These are phyloP conservation scores for Lepiota subincarnata DNA, from an alignment of 768 basidiomycete genomes.

Conservation along the genomic window DNA sequence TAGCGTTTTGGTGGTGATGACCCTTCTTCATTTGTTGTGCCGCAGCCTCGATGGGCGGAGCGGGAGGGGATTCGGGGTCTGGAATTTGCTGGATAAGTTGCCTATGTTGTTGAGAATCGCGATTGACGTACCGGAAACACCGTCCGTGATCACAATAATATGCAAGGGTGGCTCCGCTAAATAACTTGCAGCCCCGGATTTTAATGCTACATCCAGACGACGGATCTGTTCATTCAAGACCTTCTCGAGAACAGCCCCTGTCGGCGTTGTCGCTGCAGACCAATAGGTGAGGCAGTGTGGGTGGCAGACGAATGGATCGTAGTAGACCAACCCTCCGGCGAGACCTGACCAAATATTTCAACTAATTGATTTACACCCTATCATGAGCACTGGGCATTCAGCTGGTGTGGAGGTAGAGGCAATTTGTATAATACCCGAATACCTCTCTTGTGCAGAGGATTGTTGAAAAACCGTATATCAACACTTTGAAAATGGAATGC, in stretches of 20 bases:
- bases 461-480: slow-evolving; percentile 26
- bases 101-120: background rate
- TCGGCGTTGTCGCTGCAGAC: slow-evolving; percentile 24
- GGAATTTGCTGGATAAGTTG: background rate
- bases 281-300: background rate
- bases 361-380: slow-evolving; percentile 19
- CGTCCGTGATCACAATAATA: slow-evolving; percentile 31
- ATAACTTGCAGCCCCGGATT: slow-evolving; percentile 14
- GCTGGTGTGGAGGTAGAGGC: background rate
- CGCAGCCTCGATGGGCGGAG: slow-evolving; percentile 17
- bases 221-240: slow-evolving; percentile 15
- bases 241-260: slow-evolving; percentile 21
- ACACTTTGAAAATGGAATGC: slow-evolving; percentile 20
- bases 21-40: slow-evolving; percentile 18
- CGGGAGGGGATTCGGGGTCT: slow-evolving; percentile 7
- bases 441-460: background rate
- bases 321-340: slow-evolving; percentile 12
- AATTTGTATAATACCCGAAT: background rate
- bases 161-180: slow-evolving; percentile 23
- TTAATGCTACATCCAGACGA: slow-evolving; percentile 18
- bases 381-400: background rate
- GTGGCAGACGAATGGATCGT: background rate
- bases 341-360: slow-evolving; percentile 19
- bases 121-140: slow-evolving; percentile 22
- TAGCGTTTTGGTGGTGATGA: slow-evolving; percentile 29